Evolutionary conservation across 371 early-diverging fungal species (phyloP), one percentile per base, ranked within the genome.

Genomic region (Gilbertella persicaria): DNA sequence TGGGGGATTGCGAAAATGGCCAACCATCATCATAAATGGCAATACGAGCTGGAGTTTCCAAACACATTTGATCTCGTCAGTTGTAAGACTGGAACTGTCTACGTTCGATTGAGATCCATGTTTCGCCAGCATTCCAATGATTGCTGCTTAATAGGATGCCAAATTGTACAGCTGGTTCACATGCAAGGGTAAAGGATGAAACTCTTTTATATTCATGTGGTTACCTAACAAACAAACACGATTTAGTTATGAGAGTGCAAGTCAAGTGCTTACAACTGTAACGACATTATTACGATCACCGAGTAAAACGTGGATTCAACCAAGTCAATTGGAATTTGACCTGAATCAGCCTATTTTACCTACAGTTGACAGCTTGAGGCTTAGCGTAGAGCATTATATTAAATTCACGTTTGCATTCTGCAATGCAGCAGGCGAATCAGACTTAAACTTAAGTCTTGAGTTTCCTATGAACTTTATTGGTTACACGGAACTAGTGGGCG

Each of bases 41-140:
- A 58, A 26, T 63, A 63, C 39, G 63, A 63, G 25, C 25, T 63
- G 14, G 63, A 63, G 12, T 48, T 50, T 40, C 58, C 54, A 30
- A 47, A 47, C 8, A 40, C 43, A 2, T 26, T 58, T 19, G 39
- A 58, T 35, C 16, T 58, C 8, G 17, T 26, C 2, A 19, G 7
- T 7, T 26, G n/a, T 2, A 40, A 35, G 20, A 17, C 19, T 45
- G 50, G 42, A 17, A 20, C 9, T 23, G 19, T 55, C 6, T 50
- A 39, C 7, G 24, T 61, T 14, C 28, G 51, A 37, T 21, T 61
- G 36, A 55, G 51, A 17, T 45, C 61, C 0, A 36, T 21, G 30
- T 30, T 17, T 30, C 28, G 29, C 9, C 25, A 17, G n/a, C 4
- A 13, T 1, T 6, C 36, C 9, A 19, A 14, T 16, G 33, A 26